Evolutionary conservation across 805 yeast genomes (phyloP).

Genomic region (Schwanniomyces yamadae): DNA sequence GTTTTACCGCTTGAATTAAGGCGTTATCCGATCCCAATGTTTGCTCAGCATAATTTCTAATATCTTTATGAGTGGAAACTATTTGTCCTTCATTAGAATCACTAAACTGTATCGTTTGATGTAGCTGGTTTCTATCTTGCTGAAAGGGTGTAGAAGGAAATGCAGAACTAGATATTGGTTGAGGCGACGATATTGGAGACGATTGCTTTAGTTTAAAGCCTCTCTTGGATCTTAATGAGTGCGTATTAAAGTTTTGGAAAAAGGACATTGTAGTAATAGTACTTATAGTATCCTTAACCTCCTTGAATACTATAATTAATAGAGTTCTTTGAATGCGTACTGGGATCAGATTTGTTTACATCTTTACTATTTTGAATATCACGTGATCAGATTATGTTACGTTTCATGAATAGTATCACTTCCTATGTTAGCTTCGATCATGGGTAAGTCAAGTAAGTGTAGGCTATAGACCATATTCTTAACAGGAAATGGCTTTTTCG

Average conservation of each 20-base stretch:
- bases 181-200: slow-evolving; percentile 41
- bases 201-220: slow-evolving; percentile 43
- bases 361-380: background rate
- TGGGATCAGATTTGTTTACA: slow-evolving; percentile 1
- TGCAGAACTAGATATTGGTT: slow-evolving; percentile 33
- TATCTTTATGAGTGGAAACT: slow-evolving; percentile 62
- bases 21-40: slow-evolving; percentile 92
- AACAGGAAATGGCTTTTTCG: background rate
- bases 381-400: background rate
- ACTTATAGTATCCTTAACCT: no score
- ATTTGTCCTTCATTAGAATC: slow-evolving; percentile 21
- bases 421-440: background rate
- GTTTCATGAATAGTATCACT: no score
- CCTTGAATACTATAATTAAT: background rate
- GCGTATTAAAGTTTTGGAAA: slow-evolving; percentile 45
- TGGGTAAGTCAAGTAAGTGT: background rate
- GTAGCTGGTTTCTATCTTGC: slow-evolving; percentile 18
- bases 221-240: slow-evolving; percentile 40
- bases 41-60: slow-evolving; percentile 88
- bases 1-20: slow-evolving; percentile 85
- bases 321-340: background rate
- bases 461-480: slow-evolving; percentile 1
- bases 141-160: slow-evolving; percentile 26
- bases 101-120: slow-evolving; percentile 30
- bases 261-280: slow-evolving; percentile 31